phyloP scores from a whole-genome alignment of 805 yeast species.

The Myxozyma mucilagina region DNA sequence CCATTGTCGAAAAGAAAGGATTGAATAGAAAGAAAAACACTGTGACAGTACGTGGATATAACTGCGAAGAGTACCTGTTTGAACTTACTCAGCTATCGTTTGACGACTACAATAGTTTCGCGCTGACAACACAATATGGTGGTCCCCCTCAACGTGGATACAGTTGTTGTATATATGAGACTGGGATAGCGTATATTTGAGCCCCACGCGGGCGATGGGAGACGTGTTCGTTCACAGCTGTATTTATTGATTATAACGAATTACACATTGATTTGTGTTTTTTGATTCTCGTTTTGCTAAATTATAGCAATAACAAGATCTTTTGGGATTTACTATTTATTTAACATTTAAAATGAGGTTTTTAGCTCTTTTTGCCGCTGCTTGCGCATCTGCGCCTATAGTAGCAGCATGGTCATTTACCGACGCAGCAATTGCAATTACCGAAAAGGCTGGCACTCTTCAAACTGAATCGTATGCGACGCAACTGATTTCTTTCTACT shows the following conservation, averaged over 20 bases:
- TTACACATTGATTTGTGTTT: too few species aligned
- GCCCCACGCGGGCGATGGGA: neutral
- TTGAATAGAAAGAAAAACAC: neutral
- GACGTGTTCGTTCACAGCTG: constrained; percentile 2
- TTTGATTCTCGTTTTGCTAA: too few species aligned
- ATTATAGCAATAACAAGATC: neutral
- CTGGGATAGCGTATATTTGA: neutral
- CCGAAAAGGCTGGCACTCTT: constrained; percentile 29
- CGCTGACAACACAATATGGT: neutral
- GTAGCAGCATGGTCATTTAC: constrained; percentile 28
- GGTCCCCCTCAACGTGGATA: neutral
- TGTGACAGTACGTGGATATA: neutral
- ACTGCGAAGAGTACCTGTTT: too few species aligned
- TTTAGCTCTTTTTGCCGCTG: neutral
- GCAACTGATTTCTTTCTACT: neutral
- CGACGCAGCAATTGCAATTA: constrained; percentile 27
- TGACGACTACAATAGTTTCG: neutral
- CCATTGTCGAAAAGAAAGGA: neutral
- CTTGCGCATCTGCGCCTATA: neutral
- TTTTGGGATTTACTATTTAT: too few species aligned
- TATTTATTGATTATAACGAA: too few species aligned
- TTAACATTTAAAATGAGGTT: neutral
- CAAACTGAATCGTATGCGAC: constrained; percentile 16
- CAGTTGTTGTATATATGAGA: neutral
- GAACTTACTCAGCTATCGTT: too few species aligned